Conservation (phyloP, 2,329 filamentous ascomycete species). For the Cytospora piceicola region DNA sequence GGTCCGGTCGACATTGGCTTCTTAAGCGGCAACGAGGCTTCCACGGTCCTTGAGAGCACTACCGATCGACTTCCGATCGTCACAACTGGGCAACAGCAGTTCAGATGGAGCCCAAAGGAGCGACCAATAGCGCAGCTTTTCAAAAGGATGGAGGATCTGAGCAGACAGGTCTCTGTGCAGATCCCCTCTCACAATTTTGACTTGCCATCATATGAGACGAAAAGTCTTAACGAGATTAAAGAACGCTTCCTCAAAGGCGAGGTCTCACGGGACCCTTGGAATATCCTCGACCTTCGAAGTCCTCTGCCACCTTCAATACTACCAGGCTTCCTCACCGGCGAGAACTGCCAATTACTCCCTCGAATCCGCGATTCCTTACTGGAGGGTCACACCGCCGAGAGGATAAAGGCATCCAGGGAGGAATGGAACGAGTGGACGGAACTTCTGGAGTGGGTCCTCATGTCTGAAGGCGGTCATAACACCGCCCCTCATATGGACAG, state of each 20-base stretch:
- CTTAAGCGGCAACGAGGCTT: slow-evolving; percentile 24
- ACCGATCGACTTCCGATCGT: slow-evolving; percentile 33
- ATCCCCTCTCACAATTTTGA: slow-evolving; percentile 36
- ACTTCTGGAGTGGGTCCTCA: slow-evolving; percentile 40
- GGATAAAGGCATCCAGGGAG: slow-evolving; percentile 35
- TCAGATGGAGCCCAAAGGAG: slow-evolving; percentile 33
- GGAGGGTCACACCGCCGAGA: slow-evolving; percentile 42
- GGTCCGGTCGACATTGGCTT: slow-evolving; percentile 29
- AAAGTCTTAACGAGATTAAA: slow-evolving; percentile 32
- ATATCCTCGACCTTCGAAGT: slow-evolving; percentile 38
- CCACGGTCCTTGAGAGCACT: slow-evolving; percentile 22
- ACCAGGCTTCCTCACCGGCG: slow-evolving; percentile 35
- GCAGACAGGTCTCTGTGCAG: slow-evolving; percentile 36
- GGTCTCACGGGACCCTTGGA: slow-evolving; percentile 35
- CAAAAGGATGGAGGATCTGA: slow-evolving; percentile 37
- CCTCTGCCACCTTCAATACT: slow-evolving; percentile 36
- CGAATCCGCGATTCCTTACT: slow-evolving; percentile 40
- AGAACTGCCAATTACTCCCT: slow-evolving; percentile 39
- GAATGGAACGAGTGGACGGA: slow-evolving; percentile 42
- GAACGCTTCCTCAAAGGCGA: slow-evolving; percentile 33
- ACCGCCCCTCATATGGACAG: slow-evolving; percentile 42
- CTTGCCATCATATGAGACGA: slow-evolving; percentile 35
- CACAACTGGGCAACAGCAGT: slow-evolving; percentile 36
- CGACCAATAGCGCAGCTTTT: slow-evolving; percentile 37
- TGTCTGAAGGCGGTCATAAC: slow-evolving; percentile 41